phyloP scores from a whole-genome alignment of 352 stramenopile genomes.

The Globisporangium cylindrosporum region DNA sequence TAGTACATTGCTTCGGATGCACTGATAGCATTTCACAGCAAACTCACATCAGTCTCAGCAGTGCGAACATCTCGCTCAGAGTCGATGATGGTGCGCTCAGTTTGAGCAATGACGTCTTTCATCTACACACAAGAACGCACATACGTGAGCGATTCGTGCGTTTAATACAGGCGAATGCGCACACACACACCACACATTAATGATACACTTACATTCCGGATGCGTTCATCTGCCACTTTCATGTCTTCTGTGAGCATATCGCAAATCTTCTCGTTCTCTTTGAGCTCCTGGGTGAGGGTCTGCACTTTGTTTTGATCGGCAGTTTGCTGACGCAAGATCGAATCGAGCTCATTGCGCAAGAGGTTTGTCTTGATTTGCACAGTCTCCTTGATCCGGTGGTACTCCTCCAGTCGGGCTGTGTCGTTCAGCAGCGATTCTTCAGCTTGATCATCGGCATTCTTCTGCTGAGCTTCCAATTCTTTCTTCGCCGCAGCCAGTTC shows the following conservation, averaged over 20 bases:
- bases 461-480: constrained; percentile 50
- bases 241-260: constrained; percentile 61
- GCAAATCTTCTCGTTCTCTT: constrained; percentile 71
- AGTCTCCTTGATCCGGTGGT: constrained; percentile 80
- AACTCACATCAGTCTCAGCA: constrained; percentile 52
- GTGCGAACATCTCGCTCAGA: constrained; percentile 49
- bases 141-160: background rate
- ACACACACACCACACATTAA: background rate
- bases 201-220: constrained; percentile 42
- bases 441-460: constrained; percentile 30
- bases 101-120: constrained; percentile 63
- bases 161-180: background rate
- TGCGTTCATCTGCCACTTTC: constrained; percentile 54
- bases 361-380: constrained; percentile 70
- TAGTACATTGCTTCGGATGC: background rate
- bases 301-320: constrained; percentile 73
- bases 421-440: constrained; percentile 59
- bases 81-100: constrained; percentile 51
- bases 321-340: constrained; percentile 61
- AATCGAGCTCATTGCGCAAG: constrained; percentile 66
- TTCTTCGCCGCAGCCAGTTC: constrained; percentile 59
- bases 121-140: constrained; percentile 35
- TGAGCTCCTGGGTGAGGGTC: constrained; percentile 63
- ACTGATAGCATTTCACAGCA: background rate
- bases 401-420: constrained; percentile 61